phyloP scores from a whole-genome alignment of 495 filamentous ascomycete genomes.

The Penicillium argentinense region DNA sequence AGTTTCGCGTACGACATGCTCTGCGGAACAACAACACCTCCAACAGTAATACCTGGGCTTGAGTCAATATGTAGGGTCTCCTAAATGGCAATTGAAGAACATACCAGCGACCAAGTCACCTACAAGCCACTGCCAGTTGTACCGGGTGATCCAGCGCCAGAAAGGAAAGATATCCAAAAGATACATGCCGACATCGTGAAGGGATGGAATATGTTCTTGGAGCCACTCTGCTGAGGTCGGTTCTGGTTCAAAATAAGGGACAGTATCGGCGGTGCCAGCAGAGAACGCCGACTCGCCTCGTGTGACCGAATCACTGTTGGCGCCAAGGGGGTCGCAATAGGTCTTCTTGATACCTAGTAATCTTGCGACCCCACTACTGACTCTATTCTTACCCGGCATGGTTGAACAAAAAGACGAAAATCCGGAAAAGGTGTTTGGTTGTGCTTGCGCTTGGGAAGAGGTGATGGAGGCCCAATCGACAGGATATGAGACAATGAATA shows the following conservation, averaged over 20 bases:
- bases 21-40: slow-evolving; percentile 93
- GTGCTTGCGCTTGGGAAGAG: no score
- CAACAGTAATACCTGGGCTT: no score
- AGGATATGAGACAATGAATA: no score
- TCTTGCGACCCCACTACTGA: slow-evolving; percentile 75
- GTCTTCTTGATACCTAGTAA: slow-evolving; percentile 81
- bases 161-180: slow-evolving; percentile 78
- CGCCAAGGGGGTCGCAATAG: slow-evolving; percentile 53
- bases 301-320: slow-evolving; percentile 55
- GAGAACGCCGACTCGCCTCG: slow-evolving; percentile 81
- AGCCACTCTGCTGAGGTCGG: slow-evolving; percentile 77
- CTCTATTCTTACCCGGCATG: no score
- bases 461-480: no score
- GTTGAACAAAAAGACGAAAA: no score
- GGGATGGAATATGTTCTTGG: slow-evolving; percentile 56
- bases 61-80: no score
- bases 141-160: slow-evolving; percentile 80
- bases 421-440: no score
- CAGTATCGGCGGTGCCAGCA: slow-evolving; percentile 69
- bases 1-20: slow-evolving; percentile 95
- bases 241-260: slow-evolving; percentile 77
- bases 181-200: slow-evolving; percentile 56
- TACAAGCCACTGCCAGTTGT: slow-evolving; percentile 84
- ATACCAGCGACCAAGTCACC: slow-evolving; percentile 93
- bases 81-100: no score